Conservation (phyloP, 805 yeast species). For the Zygosaccharomyces bisporus region DNA sequence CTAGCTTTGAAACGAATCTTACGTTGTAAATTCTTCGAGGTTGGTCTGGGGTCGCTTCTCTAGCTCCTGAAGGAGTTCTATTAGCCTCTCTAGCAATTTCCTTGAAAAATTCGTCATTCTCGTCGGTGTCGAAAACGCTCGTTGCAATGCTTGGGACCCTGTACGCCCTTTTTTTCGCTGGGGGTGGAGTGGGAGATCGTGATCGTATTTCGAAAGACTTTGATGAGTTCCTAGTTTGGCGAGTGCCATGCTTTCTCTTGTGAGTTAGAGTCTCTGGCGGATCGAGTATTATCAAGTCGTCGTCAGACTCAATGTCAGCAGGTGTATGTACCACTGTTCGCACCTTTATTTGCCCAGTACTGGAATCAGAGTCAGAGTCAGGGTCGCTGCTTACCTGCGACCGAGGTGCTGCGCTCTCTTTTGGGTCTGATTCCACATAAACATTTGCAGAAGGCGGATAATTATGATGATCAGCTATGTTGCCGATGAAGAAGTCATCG, state of each 20-base stretch:
- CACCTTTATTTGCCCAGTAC: neutral
- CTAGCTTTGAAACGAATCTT: conserved; percentile 28
- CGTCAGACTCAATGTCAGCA: conserved; percentile 2
- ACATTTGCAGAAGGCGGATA: conserved; percentile 6
- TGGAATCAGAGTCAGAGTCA: neutral
- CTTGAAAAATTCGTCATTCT: conserved; percentile 26
- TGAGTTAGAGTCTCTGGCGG: neutral
- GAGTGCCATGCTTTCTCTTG: neutral
- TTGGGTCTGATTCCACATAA: conserved; percentile 11
- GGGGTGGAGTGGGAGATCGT: conserved; percentile 4
- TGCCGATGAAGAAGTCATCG: conserved; percentile 14
- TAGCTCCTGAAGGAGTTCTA: conserved; percentile 8
- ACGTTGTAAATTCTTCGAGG: conserved; percentile 28
- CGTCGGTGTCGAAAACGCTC: conserved; percentile 18
- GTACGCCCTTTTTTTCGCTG: conserved; percentile 6
- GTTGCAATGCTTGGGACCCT: conserved; percentile 4
- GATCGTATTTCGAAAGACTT: neutral
- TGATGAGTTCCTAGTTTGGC: conserved; percentile 3
- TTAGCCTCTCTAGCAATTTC: conserved; percentile 20
- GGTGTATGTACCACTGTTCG: neutral
- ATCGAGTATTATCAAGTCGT: conserved; percentile 4
- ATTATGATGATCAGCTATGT: conserved; percentile 9
- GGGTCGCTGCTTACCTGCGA: neutral
- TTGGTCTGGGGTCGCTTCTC: conserved; percentile 11
- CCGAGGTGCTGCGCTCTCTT: neutral